Evolutionary conservation across 106 monocot species (phyloP).

Genomic region (Allium cepa): DNA sequence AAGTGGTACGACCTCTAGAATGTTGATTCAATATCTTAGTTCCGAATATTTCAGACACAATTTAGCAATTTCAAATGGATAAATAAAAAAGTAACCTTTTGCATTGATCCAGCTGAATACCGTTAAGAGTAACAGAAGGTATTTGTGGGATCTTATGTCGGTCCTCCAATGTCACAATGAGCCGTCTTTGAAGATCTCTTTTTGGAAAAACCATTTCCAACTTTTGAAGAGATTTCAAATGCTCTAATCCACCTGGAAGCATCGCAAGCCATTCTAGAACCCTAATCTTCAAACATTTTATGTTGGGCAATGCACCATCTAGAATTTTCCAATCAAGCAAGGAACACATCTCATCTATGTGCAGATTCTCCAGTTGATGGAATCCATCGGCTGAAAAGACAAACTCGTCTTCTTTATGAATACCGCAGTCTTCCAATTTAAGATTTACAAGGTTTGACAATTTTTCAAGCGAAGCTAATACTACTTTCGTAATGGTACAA

Average conservation of each 20-base stretch:
- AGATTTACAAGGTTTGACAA: constrained; percentile 2
- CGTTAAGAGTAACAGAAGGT: too few species aligned
- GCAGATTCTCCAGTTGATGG: neutral
- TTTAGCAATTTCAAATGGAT: too few species aligned
- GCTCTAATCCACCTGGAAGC: constrained; percentile 5
- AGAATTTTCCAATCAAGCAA: constrained; percentile 5
- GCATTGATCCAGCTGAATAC: too few species aligned
- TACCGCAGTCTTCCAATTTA: neutral
- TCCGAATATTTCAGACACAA: too few species aligned
- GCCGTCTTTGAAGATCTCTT: neutral
- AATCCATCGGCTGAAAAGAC: neutral
- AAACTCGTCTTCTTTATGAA: constrained; percentile 1
- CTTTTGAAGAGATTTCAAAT: neutral
- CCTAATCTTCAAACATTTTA: constrained; percentile 1
- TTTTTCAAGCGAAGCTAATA: neutral
- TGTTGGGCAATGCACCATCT: constrained; percentile 2
- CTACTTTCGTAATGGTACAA: neutral
- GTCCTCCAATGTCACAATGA: neutral
- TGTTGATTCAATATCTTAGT: too few species aligned
- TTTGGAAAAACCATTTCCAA: constrained; percentile 1
- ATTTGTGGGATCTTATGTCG: constrained; percentile 6
- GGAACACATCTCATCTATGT: neutral
- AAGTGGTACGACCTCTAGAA: too few species aligned
- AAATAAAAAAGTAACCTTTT: too few species aligned
- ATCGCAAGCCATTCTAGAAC: neutral